These are phyloP conservation scores for Solanum etuberosum DNA, from an alignment of 257 asterid genomes.

Conservation along the genomic window DNA sequence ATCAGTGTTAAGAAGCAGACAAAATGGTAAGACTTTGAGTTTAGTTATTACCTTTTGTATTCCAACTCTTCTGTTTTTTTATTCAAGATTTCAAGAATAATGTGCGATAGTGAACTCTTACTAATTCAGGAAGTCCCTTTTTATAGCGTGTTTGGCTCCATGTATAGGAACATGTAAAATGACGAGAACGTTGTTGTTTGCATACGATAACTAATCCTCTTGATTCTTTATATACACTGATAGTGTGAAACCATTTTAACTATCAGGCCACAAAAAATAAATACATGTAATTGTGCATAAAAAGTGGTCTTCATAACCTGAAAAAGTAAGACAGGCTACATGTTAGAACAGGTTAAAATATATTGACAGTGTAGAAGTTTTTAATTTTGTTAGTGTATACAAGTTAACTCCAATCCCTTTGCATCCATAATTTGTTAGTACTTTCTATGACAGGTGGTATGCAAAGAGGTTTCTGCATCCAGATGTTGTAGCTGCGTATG, in stretches of 20 bases:
- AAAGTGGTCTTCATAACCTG: neutral
- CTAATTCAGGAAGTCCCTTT: neutral
- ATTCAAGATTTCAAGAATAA: neutral
- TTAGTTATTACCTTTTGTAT: neutral
- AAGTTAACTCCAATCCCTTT: neutral
- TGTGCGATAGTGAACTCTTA: neutral
- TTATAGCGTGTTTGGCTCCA: neutral
- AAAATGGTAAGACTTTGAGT: conserved; percentile 53
- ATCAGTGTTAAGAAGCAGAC: conserved; percentile 88
- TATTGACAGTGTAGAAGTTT: neutral
- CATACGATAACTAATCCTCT: neutral
- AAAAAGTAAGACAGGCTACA: neutral
- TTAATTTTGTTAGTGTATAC: neutral
- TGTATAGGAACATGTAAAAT: neutral
- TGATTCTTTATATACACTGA: neutral
- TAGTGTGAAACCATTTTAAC: neutral
- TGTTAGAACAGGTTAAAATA: neutral
- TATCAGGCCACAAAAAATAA: neutral
- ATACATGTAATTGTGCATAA: neutral
- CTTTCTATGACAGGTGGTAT: conserved; percentile 63
- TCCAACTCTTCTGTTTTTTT: neutral
- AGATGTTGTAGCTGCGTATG: conserved; percentile 90
- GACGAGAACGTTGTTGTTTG: neutral
- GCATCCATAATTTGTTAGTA: neutral
- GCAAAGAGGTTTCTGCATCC: conserved; percentile 99